These are phyloP conservation scores for Fraxinus quadrangulata DNA, from an alignment of 257 asterid species.

Conservation along the genomic window DNA sequence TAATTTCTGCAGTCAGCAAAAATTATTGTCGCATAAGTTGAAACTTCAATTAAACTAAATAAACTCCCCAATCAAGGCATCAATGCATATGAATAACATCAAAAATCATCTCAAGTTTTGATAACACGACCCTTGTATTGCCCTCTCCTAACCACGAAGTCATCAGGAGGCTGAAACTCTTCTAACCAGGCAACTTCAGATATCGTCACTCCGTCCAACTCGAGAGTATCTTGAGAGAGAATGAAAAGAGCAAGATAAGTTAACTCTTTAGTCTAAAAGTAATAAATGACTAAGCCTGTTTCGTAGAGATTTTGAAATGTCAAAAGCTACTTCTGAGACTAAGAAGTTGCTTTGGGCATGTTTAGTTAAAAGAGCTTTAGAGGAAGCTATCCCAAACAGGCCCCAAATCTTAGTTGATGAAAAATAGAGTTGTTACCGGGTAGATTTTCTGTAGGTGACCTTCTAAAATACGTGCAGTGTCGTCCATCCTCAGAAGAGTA, in stretches of 20 bases:
- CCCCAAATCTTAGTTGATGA: background rate
- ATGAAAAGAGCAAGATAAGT: slow-evolving; percentile 3
- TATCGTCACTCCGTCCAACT: slow-evolving; percentile 65
- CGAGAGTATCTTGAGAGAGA: slow-evolving; percentile 53
- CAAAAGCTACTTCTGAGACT: no score
- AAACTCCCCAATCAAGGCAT: slow-evolving; percentile 35
- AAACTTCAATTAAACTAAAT: slow-evolving; percentile 37
- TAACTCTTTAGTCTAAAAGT: background rate
- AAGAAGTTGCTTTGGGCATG: no score
- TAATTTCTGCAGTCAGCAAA: slow-evolving; percentile 43
- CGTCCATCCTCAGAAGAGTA: slow-evolving; percentile 90
- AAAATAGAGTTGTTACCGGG: slow-evolving; percentile 52
- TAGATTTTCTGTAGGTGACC: slow-evolving; percentile 59
- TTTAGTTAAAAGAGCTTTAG: no score
- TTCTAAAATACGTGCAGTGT: slow-evolving; percentile 85
- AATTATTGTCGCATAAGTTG: slow-evolving; percentile 38
- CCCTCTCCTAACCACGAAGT: slow-evolving; percentile 86
- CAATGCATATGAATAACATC: slow-evolving; percentile 26
- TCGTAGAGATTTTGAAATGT: no score
- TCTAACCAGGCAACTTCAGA: slow-evolving; percentile 88
- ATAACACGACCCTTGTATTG: slow-evolving; percentile 86
- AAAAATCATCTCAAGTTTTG: slow-evolving; percentile 55
- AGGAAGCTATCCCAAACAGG: no score
- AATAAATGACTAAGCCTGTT: background rate
- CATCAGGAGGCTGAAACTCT: slow-evolving; percentile 86